phyloP scores from a whole-genome alignment of 352 stramenopile genomes.

The Globisporangium takayamanum region DNA sequence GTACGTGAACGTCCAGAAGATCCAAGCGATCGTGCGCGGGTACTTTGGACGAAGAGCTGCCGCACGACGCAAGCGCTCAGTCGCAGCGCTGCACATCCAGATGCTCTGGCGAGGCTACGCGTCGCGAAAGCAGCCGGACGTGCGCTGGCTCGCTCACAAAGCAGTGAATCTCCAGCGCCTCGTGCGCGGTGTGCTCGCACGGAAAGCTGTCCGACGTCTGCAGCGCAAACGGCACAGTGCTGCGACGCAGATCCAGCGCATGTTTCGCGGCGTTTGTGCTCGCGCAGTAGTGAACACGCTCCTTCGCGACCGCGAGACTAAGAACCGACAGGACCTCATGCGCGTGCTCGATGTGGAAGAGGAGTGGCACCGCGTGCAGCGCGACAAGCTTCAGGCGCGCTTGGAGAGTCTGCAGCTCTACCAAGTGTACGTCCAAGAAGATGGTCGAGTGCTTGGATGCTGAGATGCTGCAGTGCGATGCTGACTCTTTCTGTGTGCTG shows the following conservation, averaged over 20 bases:
- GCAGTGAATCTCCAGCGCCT: conserved; percentile 51
- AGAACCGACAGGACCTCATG: conserved; percentile 65
- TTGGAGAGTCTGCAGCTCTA: conserved; percentile 50
- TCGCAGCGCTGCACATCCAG: conserved; percentile 56
- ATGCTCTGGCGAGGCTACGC: conserved; percentile 45
- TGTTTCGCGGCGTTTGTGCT: conserved; percentile 57
- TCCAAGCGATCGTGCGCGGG: conserved; percentile 58
- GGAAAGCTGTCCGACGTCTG: conserved; percentile 27
- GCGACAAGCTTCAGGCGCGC: conserved; percentile 45
- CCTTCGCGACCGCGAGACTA: conserved; percentile 51
- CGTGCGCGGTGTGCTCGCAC: conserved; percentile 36
- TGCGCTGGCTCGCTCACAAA: conserved; percentile 40
- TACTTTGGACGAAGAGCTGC: conserved; percentile 24
- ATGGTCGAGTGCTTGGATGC: background rate
- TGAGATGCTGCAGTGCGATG: background rate
- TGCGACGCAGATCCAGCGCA: conserved; percentile 55
- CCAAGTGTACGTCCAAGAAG: background rate
- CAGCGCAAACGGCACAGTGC: conserved; percentile 11
- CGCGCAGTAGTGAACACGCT: conserved; percentile 28
- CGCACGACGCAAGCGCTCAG: conserved; percentile 6
- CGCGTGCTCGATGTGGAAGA: conserved; percentile 59
- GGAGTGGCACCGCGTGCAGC: conserved; percentile 52
- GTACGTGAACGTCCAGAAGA: conserved; percentile 43
- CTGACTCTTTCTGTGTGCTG: background rate
- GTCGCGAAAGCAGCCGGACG: conserved; percentile 38